phyloP scores from a whole-genome alignment of 2,329 filamentous ascomycete species.

The Pseudonectria foliicola region DNA sequence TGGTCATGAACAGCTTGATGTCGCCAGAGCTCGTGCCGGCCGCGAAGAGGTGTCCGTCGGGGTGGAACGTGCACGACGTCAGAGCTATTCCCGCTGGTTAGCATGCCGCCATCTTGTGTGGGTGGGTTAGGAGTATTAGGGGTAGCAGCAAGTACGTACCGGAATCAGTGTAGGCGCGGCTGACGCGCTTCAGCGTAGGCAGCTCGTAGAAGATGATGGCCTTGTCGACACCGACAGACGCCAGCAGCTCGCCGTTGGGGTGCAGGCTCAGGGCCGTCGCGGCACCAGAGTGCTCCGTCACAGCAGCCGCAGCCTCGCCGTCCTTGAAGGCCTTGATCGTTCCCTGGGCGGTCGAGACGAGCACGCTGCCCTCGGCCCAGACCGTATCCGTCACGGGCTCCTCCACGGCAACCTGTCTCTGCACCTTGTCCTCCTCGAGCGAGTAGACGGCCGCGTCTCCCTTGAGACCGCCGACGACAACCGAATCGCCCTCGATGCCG shows the following conservation, averaged over 20 bases:
- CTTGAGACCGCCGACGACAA: conserved; percentile 67
- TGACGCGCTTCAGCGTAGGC: conserved; percentile 56
- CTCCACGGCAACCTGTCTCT: conserved; percentile 59
- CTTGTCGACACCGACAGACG: conserved; percentile 86
- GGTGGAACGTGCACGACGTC: conserved; percentile 79
- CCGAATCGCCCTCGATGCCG: conserved; percentile 52
- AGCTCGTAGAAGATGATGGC: conserved; percentile 88
- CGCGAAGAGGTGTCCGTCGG: conserved; percentile 90
- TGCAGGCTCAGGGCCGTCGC: conserved; percentile 74
- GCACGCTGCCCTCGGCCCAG: conserved; percentile 61
- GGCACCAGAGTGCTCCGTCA: conserved; percentile 76
- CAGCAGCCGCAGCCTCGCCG: conserved; percentile 59
- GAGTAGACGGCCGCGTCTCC: conserved; percentile 73
- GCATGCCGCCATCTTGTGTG: conserved; percentile 23
- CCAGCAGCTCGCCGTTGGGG: conserved; percentile 74
- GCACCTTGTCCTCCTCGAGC: conserved; percentile 57
- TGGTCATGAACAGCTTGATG: conserved; percentile 85
- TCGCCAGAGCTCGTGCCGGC: conserved; percentile 73
- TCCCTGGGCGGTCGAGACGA: conserved; percentile 69
- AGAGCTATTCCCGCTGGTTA: no score
- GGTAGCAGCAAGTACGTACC: conserved; percentile 58
- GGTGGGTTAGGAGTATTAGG: conserved; percentile 4
- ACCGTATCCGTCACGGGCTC: conserved; percentile 59
- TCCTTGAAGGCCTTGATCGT: conserved; percentile 72
- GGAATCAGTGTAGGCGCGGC: conserved; percentile 72